Evolutionary conservation across 768 basidiomycete species (phyloP).

Genomic region (Suillus sp.): DNA sequence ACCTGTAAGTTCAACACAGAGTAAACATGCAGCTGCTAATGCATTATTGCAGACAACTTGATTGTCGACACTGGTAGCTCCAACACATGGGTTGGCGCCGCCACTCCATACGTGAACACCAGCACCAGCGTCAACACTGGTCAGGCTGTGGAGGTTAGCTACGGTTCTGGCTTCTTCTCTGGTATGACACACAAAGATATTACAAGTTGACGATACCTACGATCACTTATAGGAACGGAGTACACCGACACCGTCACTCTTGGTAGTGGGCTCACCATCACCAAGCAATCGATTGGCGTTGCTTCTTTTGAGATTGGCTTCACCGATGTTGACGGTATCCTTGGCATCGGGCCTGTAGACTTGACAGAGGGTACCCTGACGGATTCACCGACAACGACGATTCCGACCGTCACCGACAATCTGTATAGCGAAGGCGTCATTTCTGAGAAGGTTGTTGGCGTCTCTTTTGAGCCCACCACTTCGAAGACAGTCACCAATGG

Average conservation of each 20-base stretch:
- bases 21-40: slow-evolving; percentile 1
- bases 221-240: slow-evolving; percentile 37
- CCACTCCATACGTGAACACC: slow-evolving; percentile 46
- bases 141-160: slow-evolving; percentile 50
- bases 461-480: slow-evolving; percentile 53
- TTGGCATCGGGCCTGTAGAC: slow-evolving; percentile 63
- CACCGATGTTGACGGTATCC: slow-evolving; percentile 58
- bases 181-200: slow-evolving; percentile 35
- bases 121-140: slow-evolving; percentile 50
- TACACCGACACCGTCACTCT: slow-evolving; percentile 58
- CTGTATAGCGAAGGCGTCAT: slow-evolving; percentile 45
- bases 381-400: slow-evolving; percentile 14
- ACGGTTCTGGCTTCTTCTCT: slow-evolving; percentile 64
- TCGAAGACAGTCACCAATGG: slow-evolving; percentile 41
- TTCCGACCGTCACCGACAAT: slow-evolving; percentile 63
- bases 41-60: slow-evolving; percentile 43
- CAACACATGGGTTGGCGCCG: slow-evolving; percentile 76
- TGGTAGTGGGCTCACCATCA: slow-evolving; percentile 48
- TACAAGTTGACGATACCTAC: slow-evolving; percentile 2
- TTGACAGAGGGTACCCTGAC: slow-evolving; percentile 47
- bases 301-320: slow-evolving; percentile 50
- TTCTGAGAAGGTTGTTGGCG: slow-evolving; percentile 41
- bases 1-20: slow-evolving; percentile 39
- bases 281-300: slow-evolving; percentile 65
- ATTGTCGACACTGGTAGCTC: slow-evolving; percentile 64